These are phyloP conservation scores for Hanseniaspora taiwanica DNA, from an alignment of 805 yeast genomes.

Conservation along the genomic window DNA sequence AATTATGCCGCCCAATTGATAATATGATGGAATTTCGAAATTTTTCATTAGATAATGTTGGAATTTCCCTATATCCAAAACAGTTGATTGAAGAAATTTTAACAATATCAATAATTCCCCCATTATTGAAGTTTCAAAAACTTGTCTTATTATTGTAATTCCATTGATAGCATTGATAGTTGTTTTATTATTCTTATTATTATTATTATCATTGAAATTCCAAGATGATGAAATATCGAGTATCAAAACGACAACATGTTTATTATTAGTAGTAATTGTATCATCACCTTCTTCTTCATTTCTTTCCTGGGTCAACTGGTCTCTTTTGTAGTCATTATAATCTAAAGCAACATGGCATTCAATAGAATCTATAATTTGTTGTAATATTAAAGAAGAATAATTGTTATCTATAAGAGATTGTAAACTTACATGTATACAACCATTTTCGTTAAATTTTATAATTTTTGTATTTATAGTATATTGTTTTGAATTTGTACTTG, in stretches of 20 bases:
- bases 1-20: slow-evolving; percentile 17
- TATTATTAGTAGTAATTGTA: background rate
- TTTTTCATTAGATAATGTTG: background rate
- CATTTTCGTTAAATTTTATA: background rate
- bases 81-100: background rate
- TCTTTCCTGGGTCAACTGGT: no score
- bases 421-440: background rate
- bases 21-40: background rate
- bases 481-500: no score
- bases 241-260: background rate
- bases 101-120: background rate
- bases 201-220: no score
- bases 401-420: background rate
- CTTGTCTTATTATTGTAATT: background rate
- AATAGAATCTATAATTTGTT: background rate
- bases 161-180: background rate
- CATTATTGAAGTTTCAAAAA: background rate
- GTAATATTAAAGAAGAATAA: background rate
- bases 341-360: background rate
- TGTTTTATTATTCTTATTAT: no score
- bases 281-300: no score
- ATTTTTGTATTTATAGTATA: no score
- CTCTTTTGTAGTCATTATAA: background rate
- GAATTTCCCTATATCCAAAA: background rate
- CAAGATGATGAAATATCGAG: background rate